phyloP scores from a whole-genome alignment of 345 rosid species.

The Moricandia arvensis region DNA sequence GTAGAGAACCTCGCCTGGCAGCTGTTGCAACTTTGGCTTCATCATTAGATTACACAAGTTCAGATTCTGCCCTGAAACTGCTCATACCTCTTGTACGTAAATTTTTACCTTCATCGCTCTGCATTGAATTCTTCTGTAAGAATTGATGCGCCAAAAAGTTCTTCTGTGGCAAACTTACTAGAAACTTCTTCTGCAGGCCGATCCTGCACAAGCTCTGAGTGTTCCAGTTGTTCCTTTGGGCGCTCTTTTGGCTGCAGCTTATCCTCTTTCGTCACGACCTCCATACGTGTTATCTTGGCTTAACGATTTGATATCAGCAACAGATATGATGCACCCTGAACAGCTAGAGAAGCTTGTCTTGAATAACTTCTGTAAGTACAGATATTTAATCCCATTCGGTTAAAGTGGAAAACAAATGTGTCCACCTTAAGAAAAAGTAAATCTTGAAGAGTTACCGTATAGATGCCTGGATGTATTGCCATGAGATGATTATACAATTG shows the following conservation, averaged over 20 bases:
- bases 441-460: not conserved
- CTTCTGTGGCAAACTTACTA: constrained; percentile 20
- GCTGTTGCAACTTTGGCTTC: constrained; percentile 86
- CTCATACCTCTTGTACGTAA: constrained; percentile 84
- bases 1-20: constrained; percentile 64
- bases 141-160: constrained; percentile 7
- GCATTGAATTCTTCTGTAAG: constrained; percentile 8
- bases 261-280: constrained; percentile 80
- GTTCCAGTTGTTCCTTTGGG: constrained; percentile 97
- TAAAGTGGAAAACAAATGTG: not conserved
- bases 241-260: constrained; percentile 73
- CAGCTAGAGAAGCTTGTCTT: constrained; percentile 80
- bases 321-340: constrained; percentile 98
- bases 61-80: constrained; percentile 78
- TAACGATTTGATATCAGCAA: constrained; percentile 73
- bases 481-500: constrained; percentile 7
- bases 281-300: constrained; percentile 90
- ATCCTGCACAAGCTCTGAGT: constrained; percentile 93
- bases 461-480: constrained; percentile 1
- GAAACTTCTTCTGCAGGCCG: constrained; percentile 58
- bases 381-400: constrained; percentile 12
- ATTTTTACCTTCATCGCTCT: not conserved
- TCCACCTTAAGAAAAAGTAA: not conserved
- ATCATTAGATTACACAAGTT: constrained; percentile 83
- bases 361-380: constrained; percentile 85